Base-by-base conservation (phyloP, 2,329 filamentous ascomycete species). In the Ascosphaera aggregata region DNA sequence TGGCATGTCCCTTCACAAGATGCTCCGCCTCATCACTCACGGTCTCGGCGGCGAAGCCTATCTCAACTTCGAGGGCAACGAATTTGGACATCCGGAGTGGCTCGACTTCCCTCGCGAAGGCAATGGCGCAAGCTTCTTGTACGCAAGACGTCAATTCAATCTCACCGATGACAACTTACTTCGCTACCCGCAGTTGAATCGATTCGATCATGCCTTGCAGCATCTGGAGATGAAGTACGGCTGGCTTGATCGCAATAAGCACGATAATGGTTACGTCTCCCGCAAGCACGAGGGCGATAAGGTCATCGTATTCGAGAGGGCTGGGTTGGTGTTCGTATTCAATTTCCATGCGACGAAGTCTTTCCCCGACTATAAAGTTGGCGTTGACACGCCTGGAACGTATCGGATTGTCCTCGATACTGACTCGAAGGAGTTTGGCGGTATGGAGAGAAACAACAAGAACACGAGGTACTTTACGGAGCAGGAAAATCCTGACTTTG, bases 31-130 rank as follows among this genome's bases (percentile, higher is more conserved):
- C 13, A 64, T 98, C 45, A 95, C 89, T 1, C 86, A 98, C 54
- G 71, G 68, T 34, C 70, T 98, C 13, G 89, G 89, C 42, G 89
- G 89, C 40, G 89, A 98, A 59, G 89, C 86, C 31, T 98, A 93
- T 53, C 77, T 98, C 39, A 98, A 95, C 63, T 98, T 98, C 49
- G 85, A 94, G 61, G 89, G 89, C 43, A 98, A 98, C 58, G 89
- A 98, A 58, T 98, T 98, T 52, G 89, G 89, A 1, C 89, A 98
- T 54, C 89, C 89, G 0, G 89, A 98, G 59, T 98, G 89, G 89
- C 78, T 98, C 31, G 89, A 98, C 57, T 98, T 98, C 59, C 89
- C 89, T 3, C 80, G 89, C 39, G 82, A 76, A 51, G 89, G 89
- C 42, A 94, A 94, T 60, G 63, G 75, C 51, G 92, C 93, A 60